Evolutionary conservation across 352 stramenopile species (phyloP).

Genomic region (Albugo candida): DNA sequence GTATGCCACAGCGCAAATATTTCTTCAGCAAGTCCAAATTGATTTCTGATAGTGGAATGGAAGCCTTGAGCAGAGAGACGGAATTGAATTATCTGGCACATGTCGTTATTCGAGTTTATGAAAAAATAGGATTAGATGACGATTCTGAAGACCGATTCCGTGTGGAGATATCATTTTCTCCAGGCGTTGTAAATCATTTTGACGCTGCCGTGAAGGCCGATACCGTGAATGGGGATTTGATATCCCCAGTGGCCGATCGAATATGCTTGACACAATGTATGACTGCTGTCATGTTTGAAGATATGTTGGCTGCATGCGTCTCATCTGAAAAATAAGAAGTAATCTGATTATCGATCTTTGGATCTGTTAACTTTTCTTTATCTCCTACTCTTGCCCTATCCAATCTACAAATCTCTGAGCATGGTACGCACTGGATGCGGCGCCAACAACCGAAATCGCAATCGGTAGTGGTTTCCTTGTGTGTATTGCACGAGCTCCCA

Average conservation of each 20-base stretch:
- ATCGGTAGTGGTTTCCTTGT: slow-evolving; percentile 55
- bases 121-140: slow-evolving; percentile 78
- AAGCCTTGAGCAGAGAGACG: slow-evolving; percentile 66
- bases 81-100: slow-evolving; percentile 98
- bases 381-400: slow-evolving; percentile 54
- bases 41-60: slow-evolving; percentile 44
- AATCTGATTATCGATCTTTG: not conserved
- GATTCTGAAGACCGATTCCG: slow-evolving; percentile 71
- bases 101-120: slow-evolving; percentile 97
- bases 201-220: slow-evolving; percentile 13
- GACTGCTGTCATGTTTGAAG: slow-evolving; percentile 75
- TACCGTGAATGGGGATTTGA: slow-evolving; percentile 12
- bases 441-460: slow-evolving; percentile 48
- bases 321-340: slow-evolving; percentile 28
- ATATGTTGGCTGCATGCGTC: slow-evolving; percentile 72
- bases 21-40: slow-evolving; percentile 65
- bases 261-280: slow-evolving; percentile 76
- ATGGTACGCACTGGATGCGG: slow-evolving; percentile 64
- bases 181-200: slow-evolving; percentile 25
- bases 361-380: not conserved
- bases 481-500: slow-evolving; percentile 61
- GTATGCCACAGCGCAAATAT: slow-evolving; percentile 62
- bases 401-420: slow-evolving; percentile 64
- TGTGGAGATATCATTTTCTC: slow-evolving; percentile 72
- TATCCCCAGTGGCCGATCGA: not conserved